Evolutionary conservation across 805 yeast genomes (phyloP).

Genomic region (Pichia thaimueangensis): DNA sequence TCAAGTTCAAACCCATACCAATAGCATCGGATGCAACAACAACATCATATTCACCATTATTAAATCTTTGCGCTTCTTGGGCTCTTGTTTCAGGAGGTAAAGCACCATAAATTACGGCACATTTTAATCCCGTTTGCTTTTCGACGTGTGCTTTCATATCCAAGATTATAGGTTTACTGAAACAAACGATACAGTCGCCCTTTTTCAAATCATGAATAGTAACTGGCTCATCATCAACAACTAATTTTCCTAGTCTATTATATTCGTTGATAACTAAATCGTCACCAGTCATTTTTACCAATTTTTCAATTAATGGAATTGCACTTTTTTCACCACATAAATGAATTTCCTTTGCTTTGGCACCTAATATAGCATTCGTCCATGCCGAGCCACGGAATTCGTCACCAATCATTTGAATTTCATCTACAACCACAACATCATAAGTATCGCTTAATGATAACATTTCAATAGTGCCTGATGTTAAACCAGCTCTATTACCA

Average conservation of each 20-base stretch:
- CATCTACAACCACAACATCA: constrained; percentile 91
- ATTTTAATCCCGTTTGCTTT: constrained; percentile 50
- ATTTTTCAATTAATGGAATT: constrained; percentile 54
- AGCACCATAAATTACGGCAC: constrained; percentile 92
- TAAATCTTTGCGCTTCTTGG: constrained; percentile 74
- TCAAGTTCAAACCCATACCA: constrained; percentile 93
- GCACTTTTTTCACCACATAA: constrained; percentile 90
- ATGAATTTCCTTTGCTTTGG: constrained; percentile 77
- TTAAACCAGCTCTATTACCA: constrained; percentile 68
- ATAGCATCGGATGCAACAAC: constrained; percentile 94
- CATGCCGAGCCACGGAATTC: constrained; percentile 82
- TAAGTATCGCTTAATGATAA: constrained; percentile 56
- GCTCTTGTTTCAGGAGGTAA: constrained; percentile 92
- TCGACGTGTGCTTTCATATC: constrained; percentile 67
- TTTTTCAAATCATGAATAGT: constrained; percentile 36
- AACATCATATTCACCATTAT: constrained; percentile 71
- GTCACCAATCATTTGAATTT: constrained; percentile 91
- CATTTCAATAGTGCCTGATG: constrained; percentile 94
- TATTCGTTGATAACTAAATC: constrained; percentile 64
- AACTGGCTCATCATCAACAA: constrained; percentile 41
- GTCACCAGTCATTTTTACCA: constrained; percentile 73
- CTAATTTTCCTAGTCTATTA: constrained; percentile 66
- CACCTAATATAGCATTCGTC: constrained; percentile 88
- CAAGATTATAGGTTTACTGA: constrained; percentile 69
- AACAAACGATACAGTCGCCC: constrained; percentile 90